Conservation (phyloP, 768 basidiomycete genomes). For the Leccinum ochraceum region DNA sequence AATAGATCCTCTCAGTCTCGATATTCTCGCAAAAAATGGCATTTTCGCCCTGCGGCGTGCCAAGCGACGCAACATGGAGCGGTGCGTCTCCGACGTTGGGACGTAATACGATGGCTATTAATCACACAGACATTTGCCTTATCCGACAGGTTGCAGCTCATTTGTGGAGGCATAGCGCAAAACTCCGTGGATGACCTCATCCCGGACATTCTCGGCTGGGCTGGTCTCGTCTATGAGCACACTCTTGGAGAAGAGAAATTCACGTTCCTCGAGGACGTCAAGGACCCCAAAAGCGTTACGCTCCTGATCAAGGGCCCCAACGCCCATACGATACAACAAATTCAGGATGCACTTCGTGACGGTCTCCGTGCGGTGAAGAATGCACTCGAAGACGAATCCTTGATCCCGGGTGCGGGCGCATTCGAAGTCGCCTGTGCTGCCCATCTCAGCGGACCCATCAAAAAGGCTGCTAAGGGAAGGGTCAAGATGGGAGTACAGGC, state of each 20-base stretch:
- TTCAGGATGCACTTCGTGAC: conserved; percentile 97
- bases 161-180: conserved; percentile 93
- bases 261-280: conserved; percentile 97
- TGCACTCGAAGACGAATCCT: conserved; percentile 83
- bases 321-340: conserved; percentile 92
- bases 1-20: conserved; percentile 95
- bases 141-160: conserved; percentile 74
- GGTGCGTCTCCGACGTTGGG: conserved; percentile 46
- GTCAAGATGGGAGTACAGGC: conserved; percentile 98
- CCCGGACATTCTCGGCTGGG: conserved; percentile 92
- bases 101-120: conserved; percentile 35
- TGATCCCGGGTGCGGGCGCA: conserved; percentile 96
- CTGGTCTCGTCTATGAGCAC: conserved; percentile 98
- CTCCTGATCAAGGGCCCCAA: conserved; percentile 98
- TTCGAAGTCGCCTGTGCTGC: conserved; percentile 93
- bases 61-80: conserved; percentile 98
- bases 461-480: conserved; percentile 88
- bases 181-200: conserved; percentile 97
- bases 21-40: conserved; percentile 94
- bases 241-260: conserved; percentile 98
- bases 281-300: conserved; percentile 92
- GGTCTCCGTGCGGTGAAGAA: conserved; percentile 97
- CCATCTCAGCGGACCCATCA: conserved; percentile 76
- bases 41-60: conserved; percentile 93
- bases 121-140: conserved; percentile 11